phyloP scores from a whole-genome alignment of 106 monocot species.

The Agapanthus africanus region DNA sequence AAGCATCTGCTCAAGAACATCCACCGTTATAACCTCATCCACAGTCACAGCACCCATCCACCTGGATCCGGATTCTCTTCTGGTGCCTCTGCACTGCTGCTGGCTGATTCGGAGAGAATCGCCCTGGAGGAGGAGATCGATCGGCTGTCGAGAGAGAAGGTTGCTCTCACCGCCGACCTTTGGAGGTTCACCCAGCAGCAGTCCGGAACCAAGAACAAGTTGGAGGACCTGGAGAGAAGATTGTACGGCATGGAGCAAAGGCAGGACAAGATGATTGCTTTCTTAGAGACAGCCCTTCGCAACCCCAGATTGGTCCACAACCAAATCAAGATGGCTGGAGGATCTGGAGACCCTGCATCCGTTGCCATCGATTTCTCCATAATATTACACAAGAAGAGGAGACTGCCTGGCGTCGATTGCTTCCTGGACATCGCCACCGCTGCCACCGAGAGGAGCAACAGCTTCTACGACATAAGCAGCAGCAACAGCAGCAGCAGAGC shows the following conservation, averaged over 20 bases:
- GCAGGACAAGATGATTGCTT: conserved; percentile 61
- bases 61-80: conserved; percentile 10
- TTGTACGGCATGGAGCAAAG: conserved; percentile 76
- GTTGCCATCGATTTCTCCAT: conserved; percentile 20
- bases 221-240: conserved; percentile 50
- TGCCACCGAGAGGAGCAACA: not conserved
- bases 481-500: conserved; percentile 21
- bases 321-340: conserved; percentile 42
- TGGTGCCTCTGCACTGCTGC: not conserved
- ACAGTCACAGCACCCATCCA: conserved; percentile 72
- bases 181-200: conserved; percentile 49
- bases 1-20: conserved; percentile 87
- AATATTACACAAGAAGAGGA: conserved; percentile 48
- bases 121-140: conserved; percentile 82
- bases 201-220: conserved; percentile 38
- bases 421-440: conserved; percentile 24
- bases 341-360: conserved; percentile 4
- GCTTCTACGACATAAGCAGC: not conserved
- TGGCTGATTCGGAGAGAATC: conserved; percentile 39
- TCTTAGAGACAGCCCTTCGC: conserved; percentile 40
- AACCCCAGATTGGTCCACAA: conserved; percentile 56
- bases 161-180: conserved; percentile 37
- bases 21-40: conserved; percentile 81
- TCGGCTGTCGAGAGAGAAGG: conserved; percentile 45
- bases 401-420: conserved; percentile 31